Evolutionary conservation across 2,329 filamentous ascomycete species (phyloP).

Genomic region (Fusarium pseudograminearum): DNA sequence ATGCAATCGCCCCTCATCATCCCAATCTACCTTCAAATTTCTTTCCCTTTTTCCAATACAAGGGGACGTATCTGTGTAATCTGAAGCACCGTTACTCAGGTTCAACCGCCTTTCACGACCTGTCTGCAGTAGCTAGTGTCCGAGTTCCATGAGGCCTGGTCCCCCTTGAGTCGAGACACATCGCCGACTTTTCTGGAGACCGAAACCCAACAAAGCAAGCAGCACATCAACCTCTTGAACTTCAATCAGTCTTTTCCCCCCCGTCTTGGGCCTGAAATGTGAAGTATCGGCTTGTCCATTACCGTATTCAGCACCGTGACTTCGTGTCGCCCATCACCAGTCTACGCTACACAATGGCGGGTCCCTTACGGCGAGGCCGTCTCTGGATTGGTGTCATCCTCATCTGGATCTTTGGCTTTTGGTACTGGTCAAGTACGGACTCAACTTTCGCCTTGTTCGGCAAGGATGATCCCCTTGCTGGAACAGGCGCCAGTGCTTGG

Average conservation of each 20-base stretch:
- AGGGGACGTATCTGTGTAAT: neutral
- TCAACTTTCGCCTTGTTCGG: constrained; percentile 35
- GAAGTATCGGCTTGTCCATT: constrained; percentile 24
- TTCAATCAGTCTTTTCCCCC: constrained; percentile 7
- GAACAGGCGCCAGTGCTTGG: constrained; percentile 43
- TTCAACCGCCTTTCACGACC: constrained; percentile 22
- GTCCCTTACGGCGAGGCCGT: constrained; percentile 42
- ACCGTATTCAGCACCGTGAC: constrained; percentile 19
- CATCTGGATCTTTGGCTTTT: constrained; percentile 45
- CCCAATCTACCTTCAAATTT: neutral
- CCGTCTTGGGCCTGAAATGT: constrained; percentile 38
- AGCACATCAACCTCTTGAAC: constrained; percentile 19
- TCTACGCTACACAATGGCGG: constrained; percentile 31
- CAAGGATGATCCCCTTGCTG: constrained; percentile 38
- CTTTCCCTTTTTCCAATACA: neutral
- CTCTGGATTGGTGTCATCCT: constrained; percentile 44
- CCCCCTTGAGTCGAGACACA: constrained; percentile 31
- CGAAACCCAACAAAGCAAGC: constrained; percentile 16
- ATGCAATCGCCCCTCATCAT: constrained; percentile 14
- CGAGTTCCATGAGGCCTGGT: constrained; percentile 26
- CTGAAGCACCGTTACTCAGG: constrained; percentile 5
- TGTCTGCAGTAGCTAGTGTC: constrained; percentile 19
- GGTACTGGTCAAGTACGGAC: constrained; percentile 41
- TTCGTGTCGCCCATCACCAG: constrained; percentile 17
- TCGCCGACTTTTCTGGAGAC: constrained; percentile 25